A percentile compares a stretch with the other conserved stretches of the same genome.
phyloP scores from a whole-genome alignment of 768 basidiomycete genomes.

The Hericium erinaceus region DNA sequence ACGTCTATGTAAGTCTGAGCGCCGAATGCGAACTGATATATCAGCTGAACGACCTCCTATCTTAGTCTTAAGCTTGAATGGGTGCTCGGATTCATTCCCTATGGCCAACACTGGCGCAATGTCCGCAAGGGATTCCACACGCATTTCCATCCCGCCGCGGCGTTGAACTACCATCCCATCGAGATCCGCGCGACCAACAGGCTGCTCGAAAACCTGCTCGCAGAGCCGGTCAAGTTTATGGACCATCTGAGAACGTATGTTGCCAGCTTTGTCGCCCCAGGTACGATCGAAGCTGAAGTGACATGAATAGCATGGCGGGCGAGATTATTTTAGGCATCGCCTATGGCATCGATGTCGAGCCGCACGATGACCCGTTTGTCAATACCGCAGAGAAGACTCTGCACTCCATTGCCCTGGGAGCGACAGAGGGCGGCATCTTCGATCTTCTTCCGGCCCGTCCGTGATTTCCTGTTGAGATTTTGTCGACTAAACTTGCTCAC shows the following conservation, averaged over 20 bases:
- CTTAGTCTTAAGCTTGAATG: conserved; percentile 5
- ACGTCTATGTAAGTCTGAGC: not conserved
- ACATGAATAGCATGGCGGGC: conserved; percentile 28
- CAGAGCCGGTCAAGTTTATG: conserved; percentile 5
- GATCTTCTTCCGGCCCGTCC: conserved; percentile 28
- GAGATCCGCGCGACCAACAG: conserved; percentile 16
- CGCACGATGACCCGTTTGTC: conserved; percentile 35
- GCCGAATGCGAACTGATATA: not conserved
- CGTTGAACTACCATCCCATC: conserved; percentile 4
- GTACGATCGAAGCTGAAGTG: not conserved
- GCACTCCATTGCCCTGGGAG: conserved; percentile 24
- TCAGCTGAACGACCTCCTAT: not conserved
- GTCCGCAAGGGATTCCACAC: not conserved
- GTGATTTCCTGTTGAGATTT: conserved; percentile 5
- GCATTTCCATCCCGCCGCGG: conserved; percentile 17
- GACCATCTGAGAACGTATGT: conserved; percentile 26
- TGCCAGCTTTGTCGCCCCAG: not conserved
- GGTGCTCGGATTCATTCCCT: not conserved
- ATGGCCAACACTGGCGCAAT: not conserved
- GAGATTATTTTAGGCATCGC: conserved; percentile 32
- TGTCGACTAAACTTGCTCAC: conserved; percentile 16
- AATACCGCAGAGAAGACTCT: conserved; percentile 30
- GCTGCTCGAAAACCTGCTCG: conserved; percentile 24
- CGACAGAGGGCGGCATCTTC: conserved; percentile 35
- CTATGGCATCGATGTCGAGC: conserved; percentile 36